A percentile compares a stretch with the other conserved stretches of the same genome.
phyloP scores from a whole-genome alignment of 306 rosid genomes.

The Bauhinia variegata region DNA sequence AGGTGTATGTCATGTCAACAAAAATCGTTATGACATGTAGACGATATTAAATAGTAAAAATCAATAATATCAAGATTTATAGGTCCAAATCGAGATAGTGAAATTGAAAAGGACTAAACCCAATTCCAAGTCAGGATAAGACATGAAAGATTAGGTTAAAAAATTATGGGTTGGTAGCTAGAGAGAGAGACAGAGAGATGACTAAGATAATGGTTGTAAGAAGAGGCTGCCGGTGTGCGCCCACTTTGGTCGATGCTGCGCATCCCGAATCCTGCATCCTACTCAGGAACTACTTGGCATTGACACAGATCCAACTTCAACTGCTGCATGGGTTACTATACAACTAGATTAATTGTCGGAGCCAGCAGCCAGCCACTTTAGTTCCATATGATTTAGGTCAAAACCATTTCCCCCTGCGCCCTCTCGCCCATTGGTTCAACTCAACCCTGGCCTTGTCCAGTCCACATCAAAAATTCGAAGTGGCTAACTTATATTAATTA shows the following conservation, averaged over 20 bases:
- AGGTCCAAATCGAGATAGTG: background rate
- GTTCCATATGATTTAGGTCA: background rate
- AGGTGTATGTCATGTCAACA: background rate
- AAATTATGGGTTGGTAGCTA: conserved; percentile 33
- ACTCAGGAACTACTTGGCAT: conserved; percentile 42
- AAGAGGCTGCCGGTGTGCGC: conserved; percentile 9
- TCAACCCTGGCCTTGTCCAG: background rate
- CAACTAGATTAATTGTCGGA: too few species aligned
- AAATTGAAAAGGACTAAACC: conserved; percentile 8
- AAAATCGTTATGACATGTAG: conserved; percentile 5
- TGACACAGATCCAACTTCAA: conserved; percentile 55
- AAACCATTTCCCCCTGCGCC: background rate
- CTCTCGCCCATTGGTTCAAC: too few species aligned
- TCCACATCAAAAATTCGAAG: conserved; percentile 10
- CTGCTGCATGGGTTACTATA: too few species aligned
- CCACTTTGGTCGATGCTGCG: conserved; percentile 48
- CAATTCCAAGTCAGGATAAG: conserved; percentile 3
- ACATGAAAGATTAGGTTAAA: background rate
- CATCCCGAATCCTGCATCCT: conserved; percentile 31
- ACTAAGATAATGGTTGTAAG: background rate
- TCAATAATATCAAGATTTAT: too few species aligned
- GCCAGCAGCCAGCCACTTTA: conserved; percentile 25
- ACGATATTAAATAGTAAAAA: too few species aligned
- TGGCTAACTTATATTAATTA: too few species aligned
- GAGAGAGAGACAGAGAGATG: background rate